These are phyloP conservation scores for Pseudonectria buxi DNA, from an alignment of 2,329 filamentous ascomycete genomes.

Conservation along the genomic window DNA sequence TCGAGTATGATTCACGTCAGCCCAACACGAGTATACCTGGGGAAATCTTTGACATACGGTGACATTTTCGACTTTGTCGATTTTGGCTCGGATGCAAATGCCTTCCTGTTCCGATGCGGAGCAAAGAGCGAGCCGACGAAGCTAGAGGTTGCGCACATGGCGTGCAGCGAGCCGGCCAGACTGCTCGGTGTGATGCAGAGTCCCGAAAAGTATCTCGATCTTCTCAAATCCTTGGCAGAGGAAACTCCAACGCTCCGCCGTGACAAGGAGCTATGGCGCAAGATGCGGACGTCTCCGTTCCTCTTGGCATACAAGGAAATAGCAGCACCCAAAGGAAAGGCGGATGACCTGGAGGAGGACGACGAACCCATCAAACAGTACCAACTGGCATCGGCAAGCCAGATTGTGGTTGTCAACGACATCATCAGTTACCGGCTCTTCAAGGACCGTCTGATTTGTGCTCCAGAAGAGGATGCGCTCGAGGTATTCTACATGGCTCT, in stretches of 20 bases:
- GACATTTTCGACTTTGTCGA: slow-evolving; percentile 97
- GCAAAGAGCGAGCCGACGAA: slow-evolving; percentile 89
- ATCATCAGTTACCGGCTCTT: slow-evolving; percentile 86
- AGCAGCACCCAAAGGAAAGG: slow-evolving; percentile 38
- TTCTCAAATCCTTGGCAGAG: slow-evolving; percentile 76
- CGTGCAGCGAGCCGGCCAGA: slow-evolving; percentile 76
- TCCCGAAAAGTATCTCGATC: slow-evolving; percentile 76
- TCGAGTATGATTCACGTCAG: slow-evolving; percentile 38
- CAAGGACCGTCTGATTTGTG: slow-evolving; percentile 74
- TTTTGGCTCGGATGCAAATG: slow-evolving; percentile 80
- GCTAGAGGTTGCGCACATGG: slow-evolving; percentile 72
- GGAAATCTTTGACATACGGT: slow-evolving; percentile 61
- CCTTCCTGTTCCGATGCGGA: slow-evolving; percentile 81
- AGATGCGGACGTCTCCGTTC: slow-evolving; percentile 69
- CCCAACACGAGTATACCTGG: slow-evolving; percentile 75
- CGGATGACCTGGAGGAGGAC: slow-evolving; percentile 51
- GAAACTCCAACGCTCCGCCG: slow-evolving; percentile 62
- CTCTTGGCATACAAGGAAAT: slow-evolving; percentile 79
- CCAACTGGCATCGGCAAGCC: slow-evolving; percentile 62
- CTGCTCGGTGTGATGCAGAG: slow-evolving; percentile 74
- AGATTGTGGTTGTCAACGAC: slow-evolving; percentile 78
- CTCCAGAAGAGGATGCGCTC: slow-evolving; percentile 80
- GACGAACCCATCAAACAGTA: slow-evolving; percentile 66
- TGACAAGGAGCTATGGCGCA: slow-evolving; percentile 70
- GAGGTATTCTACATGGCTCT: slow-evolving; percentile 80